Evolutionary conservation across 1,139 yeast species (phyloP).

Genomic region (Pneumocystis murina): DNA sequence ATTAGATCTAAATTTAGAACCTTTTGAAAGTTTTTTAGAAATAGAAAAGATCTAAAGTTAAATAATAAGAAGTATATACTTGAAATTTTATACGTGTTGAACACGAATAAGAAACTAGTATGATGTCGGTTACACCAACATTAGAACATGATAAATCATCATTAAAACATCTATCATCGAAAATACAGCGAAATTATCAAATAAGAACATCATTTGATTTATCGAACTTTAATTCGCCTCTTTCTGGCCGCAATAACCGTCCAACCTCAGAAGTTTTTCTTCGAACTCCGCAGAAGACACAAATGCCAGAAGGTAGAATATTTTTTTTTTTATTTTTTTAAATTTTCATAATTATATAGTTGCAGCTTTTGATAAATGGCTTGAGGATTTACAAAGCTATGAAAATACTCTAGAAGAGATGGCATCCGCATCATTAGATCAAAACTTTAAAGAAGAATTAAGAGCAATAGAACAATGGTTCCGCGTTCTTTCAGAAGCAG

Average conservation of each 20-base stretch:
- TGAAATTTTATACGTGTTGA: not conserved
- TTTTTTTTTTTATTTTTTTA: not conserved
- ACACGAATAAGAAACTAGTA: not conserved
- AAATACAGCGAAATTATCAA: not conserved
- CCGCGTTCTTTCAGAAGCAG: slow-evolving; percentile 24
- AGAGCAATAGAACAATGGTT: slow-evolving; percentile 28
- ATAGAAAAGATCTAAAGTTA: not conserved
- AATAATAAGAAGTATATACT: not conserved
- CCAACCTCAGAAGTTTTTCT: slow-evolving; percentile 1
- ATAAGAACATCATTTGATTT: not conserved
- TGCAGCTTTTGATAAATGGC: slow-evolving; percentile 22
- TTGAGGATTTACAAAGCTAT: slow-evolving; percentile 24
- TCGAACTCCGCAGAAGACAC: not conserved
- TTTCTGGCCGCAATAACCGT: not conserved
- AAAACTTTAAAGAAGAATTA: slow-evolving; percentile 21
- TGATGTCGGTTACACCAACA: not conserved
- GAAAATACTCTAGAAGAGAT: slow-evolving; percentile 24
- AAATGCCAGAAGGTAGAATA: not conserved
- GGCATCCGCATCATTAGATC: slow-evolving; percentile 24
- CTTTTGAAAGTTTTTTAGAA: not conserved
- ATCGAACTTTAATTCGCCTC: not conserved
- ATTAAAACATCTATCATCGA: not conserved
- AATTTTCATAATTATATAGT: not conserved
- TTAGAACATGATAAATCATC: not conserved
- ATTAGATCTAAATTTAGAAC: not conserved